Percentiles rank a stretch among this genome's conserved stretches.
These are phyloP conservation scores for Leccinum variicolor DNA, from an alignment of 768 basidiomycete genomes.

Conservation along the genomic window DNA sequence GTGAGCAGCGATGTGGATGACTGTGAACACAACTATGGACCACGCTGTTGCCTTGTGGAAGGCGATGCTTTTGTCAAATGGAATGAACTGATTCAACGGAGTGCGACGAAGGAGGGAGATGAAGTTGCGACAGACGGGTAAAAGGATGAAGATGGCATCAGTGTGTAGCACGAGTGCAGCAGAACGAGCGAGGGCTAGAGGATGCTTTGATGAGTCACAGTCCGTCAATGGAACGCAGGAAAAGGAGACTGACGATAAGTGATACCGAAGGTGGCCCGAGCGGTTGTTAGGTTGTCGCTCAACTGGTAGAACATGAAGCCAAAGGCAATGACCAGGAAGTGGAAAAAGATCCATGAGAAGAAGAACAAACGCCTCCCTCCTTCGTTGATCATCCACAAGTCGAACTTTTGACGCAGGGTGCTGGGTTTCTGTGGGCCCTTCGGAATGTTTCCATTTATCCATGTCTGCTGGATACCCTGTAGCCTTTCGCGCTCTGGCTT, in stretches of 20 bases:
- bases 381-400: conserved; percentile 93
- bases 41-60: conserved; percentile 91
- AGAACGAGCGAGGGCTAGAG: conserved; percentile 75
- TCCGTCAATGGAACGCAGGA: not conserved
- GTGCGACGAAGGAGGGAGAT: conserved; percentile 85
- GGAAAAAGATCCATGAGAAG: conserved; percentile 75
- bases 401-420: conserved; percentile 45
- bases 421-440: conserved; percentile 35
- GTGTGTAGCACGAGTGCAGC: conserved; percentile 90
- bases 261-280: conserved; percentile 67
- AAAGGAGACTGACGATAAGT: conserved; percentile 61
- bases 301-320: conserved; percentile 75
- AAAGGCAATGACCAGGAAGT: conserved; percentile 71
- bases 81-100: conserved; percentile 80
- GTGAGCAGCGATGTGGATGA: conserved; percentile 79
- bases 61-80: conserved; percentile 90
- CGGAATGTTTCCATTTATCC: conserved; percentile 33
- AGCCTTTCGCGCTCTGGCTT: conserved; percentile 79
- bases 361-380: conserved; percentile 81
- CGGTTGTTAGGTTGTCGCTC: conserved; percentile 72
- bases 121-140: conserved; percentile 95
- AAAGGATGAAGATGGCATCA: conserved; percentile 89
- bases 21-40: conserved; percentile 77
- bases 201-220: not conserved
- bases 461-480: conserved; percentile 76